Evolutionary conservation across 108 stramenopile species (phyloP).

Genomic region (Nitzschia sp.): DNA sequence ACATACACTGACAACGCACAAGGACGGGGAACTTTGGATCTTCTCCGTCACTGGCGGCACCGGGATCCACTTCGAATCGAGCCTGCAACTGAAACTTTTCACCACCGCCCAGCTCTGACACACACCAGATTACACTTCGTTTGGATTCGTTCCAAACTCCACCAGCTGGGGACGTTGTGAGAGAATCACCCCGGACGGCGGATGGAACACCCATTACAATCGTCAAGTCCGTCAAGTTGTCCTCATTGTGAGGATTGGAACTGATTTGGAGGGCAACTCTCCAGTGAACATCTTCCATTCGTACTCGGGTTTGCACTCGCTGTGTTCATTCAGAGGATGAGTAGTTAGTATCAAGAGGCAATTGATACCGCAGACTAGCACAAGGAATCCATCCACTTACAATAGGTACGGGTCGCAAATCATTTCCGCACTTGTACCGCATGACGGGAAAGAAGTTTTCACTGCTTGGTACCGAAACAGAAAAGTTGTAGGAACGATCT

Average conservation of each 20-base stretch:
- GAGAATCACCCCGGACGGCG: constrained; percentile 59
- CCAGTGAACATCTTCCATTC: constrained; percentile 55
- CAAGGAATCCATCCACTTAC: constrained; percentile 49
- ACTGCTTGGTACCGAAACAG: constrained; percentile 63
- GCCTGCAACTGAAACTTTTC: constrained; percentile 89
- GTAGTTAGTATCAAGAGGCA: not conserved
- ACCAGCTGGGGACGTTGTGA: constrained; percentile 77
- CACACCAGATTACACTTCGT: constrained; percentile 82
- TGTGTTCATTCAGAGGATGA: constrained; percentile 15
- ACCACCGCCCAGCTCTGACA: constrained; percentile 72
- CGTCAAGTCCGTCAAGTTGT: constrained; percentile 72
- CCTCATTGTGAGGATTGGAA: constrained; percentile 84
- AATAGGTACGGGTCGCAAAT: constrained; percentile 82
- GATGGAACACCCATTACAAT: constrained; percentile 82
- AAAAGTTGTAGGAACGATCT: constrained; percentile 36
- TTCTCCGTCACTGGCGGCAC: constrained; percentile 27
- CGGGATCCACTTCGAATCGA: constrained; percentile 59
- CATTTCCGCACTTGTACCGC: constrained; percentile 69
- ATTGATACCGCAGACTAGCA: not conserved
- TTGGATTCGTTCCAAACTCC: constrained; percentile 83
- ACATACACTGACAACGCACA: constrained; percentile 79
- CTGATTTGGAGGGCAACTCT: constrained; percentile 85
- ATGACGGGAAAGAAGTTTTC: constrained; percentile 81
- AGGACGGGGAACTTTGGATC: constrained; percentile 77
- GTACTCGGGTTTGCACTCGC: constrained; percentile 79